Evolutionary conservation across 2,329 filamentous ascomycete species (phyloP).

Genomic region (Albophoma yamanashiensis): DNA sequence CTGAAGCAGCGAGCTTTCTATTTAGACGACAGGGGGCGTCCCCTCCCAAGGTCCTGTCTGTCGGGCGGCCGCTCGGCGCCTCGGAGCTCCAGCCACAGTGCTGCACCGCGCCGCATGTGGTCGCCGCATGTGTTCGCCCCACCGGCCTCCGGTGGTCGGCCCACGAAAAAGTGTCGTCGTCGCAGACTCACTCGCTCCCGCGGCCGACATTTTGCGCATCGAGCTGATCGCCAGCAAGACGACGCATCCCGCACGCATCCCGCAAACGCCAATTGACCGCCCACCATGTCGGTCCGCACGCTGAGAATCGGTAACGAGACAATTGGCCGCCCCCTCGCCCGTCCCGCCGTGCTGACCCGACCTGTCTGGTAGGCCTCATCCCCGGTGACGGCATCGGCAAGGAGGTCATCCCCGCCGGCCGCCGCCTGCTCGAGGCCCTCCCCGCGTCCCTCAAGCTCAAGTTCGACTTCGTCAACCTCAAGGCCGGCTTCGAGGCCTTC

Average conservation of each 20-base stretch:
- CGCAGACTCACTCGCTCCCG: too few relatives aligned
- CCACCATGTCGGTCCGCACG: constrained; percentile 29
- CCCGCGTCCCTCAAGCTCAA: constrained; percentile 83
- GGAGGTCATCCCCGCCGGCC: constrained; percentile 93
- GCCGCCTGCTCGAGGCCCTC: constrained; percentile 83
- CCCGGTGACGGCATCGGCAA: constrained; percentile 96
- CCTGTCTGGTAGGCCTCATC: constrained; percentile 61
- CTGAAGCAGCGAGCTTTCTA: neutral
- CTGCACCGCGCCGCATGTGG: neutral
- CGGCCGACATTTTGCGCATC: too few relatives aligned
- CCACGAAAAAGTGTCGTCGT: neutral
- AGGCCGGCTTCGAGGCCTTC: constrained; percentile 90
- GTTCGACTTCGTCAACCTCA: constrained; percentile 88
- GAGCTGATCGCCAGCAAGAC: neutral
- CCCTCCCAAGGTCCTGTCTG: too few relatives aligned
- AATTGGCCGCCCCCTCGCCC: neutral
- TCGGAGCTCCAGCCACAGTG: neutral
- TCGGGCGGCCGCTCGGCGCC: neutral
- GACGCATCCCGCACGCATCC: neutral
- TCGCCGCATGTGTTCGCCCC: neutral
- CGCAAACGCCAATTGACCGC: neutral
- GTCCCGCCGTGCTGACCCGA: neutral
- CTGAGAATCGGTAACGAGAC: constrained; percentile 26
- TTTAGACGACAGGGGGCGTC: too few relatives aligned
- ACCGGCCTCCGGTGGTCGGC: neutral